These are phyloP conservation scores for Piloderma croceum DNA, from an alignment of 768 basidiomycete species.

Conservation along the genomic window DNA sequence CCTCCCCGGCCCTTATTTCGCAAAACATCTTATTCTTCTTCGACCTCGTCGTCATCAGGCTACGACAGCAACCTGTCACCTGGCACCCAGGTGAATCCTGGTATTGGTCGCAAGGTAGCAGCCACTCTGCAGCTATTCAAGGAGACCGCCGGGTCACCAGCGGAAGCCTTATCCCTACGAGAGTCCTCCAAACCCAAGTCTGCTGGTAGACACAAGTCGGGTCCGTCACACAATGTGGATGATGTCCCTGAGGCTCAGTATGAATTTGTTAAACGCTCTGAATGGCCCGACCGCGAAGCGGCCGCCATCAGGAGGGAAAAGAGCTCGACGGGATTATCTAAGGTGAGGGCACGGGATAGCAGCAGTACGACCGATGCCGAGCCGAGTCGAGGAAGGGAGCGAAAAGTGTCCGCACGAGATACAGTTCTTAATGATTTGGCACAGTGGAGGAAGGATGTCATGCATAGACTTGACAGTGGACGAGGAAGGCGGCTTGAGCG, in stretches of 20 bases:
- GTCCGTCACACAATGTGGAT: not conserved
- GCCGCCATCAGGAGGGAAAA: conserved; percentile 65
- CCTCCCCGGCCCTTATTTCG: conserved; percentile 17
- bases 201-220: conserved; percentile 22
- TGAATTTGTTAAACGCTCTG: conserved; percentile 79
- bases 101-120: conserved; percentile 78
- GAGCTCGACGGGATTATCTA: conserved; percentile 56
- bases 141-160: conserved; percentile 42
- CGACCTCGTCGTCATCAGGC: conserved; percentile 14
- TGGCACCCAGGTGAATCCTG: conserved; percentile 18
- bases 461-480: conserved; percentile 35
- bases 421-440: conserved; percentile 40
- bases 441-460: conserved; percentile 54
- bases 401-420: conserved; percentile 39
- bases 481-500: conserved; percentile 65
- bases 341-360: conserved; percentile 49
- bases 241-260: conserved; percentile 65
- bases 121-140: conserved; percentile 79
- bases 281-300: conserved; percentile 78
- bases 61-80: conserved; percentile 1
- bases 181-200: conserved; percentile 19
- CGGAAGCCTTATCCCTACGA: conserved; percentile 29
- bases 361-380: conserved; percentile 14
- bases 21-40: too few relatives aligned
- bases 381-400: conserved; percentile 26